These are phyloP conservation scores for Xylogone sp. DNA, from an alignment of 2,329 filamentous ascomycete genomes.

Conservation along the genomic window DNA sequence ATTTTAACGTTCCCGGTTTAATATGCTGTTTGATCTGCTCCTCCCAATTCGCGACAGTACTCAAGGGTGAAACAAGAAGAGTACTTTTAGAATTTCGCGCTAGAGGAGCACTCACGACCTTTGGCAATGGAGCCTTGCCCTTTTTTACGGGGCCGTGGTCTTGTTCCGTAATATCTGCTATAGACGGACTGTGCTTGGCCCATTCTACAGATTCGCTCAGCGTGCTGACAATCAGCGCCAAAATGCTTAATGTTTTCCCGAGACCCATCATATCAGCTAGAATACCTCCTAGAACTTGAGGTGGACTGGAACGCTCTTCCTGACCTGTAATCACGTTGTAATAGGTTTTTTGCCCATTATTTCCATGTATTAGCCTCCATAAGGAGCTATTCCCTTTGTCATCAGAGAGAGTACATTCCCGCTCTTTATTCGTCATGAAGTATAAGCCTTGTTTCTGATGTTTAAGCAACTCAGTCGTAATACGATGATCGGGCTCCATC, in stretches of 20 bases:
- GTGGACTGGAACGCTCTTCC: constrained; percentile 54
- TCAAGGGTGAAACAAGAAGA: constrained; percentile 82
- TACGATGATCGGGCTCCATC: constrained; percentile 58
- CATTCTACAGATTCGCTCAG: constrained; percentile 60
- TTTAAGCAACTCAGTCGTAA: constrained; percentile 67
- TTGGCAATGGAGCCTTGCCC: constrained; percentile 21
- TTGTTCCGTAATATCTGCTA: constrained; percentile 22
- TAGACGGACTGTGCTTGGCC: constrained; percentile 45
- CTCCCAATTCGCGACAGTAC: constrained; percentile 91
- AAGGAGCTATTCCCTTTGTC: constrained; percentile 67
- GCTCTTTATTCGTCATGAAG: constrained; percentile 81
- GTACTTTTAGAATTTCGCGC: constrained; percentile 72
- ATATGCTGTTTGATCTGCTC: constrained; percentile 86
- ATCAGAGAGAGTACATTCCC: constrained; percentile 53
- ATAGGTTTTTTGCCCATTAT: constrained; percentile 59
- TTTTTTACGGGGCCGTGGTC: constrained; percentile 22
- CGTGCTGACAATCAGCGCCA: constrained; percentile 71
- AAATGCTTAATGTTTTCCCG: constrained; percentile 82
- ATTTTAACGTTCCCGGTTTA: constrained; percentile 57
- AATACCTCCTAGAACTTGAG: constrained; percentile 68
- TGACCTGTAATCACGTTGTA: constrained; percentile 84
- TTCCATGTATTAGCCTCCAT: constrained; percentile 63
- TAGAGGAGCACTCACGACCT: constrained; percentile 36
- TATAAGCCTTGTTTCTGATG: constrained; percentile 89
- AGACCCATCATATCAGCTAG: constrained; percentile 85